These are phyloP conservation scores for Metschnikowia matae DNA, from an alignment of 805 yeast genomes.

Conservation along the genomic window DNA sequence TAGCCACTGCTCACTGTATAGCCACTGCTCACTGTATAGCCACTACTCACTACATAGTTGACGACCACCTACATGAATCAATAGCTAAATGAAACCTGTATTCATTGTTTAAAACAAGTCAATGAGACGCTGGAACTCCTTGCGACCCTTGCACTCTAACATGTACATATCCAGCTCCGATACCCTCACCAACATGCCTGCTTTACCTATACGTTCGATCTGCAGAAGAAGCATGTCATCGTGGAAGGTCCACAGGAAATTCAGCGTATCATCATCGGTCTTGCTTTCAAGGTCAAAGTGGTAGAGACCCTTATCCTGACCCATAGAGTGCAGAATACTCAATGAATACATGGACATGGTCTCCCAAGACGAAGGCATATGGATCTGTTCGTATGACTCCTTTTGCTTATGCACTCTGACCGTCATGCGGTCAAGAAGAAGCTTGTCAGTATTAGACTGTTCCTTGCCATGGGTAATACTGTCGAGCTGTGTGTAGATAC, in stretches of 20 bases:
- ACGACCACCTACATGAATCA: no score
- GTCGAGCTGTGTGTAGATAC: constrained; percentile 14
- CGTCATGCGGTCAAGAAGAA: constrained; percentile 30
- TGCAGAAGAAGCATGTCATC: constrained; percentile 27
- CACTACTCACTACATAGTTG: no score
- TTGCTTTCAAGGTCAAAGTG: constrained; percentile 26
- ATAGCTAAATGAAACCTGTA: no score
- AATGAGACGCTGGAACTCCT: constrained; percentile 29
- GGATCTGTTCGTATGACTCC: constrained; percentile 25
- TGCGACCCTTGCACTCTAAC: constrained; percentile 44
- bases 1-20: no score
- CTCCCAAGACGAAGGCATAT: constrained; percentile 41
- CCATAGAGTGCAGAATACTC: constrained; percentile 25
- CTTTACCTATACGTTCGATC: constrained; percentile 39
- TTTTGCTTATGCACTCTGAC: constrained; percentile 36
- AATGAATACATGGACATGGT: constrained; percentile 38
- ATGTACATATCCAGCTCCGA: constrained; percentile 31
- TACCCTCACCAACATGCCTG: constrained; percentile 36
- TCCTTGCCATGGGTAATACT: background rate
- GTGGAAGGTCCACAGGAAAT: constrained; percentile 29
- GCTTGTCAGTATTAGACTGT: background rate
- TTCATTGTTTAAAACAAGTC: constrained; percentile 1
- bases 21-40: no score
- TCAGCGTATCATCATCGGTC: constrained; percentile 10
- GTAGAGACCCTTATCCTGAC: constrained; percentile 22